Base-by-base conservation (phyloP, 2,329 filamentous ascomycete species). In the Rhinocladiella mackenziei region DNA sequence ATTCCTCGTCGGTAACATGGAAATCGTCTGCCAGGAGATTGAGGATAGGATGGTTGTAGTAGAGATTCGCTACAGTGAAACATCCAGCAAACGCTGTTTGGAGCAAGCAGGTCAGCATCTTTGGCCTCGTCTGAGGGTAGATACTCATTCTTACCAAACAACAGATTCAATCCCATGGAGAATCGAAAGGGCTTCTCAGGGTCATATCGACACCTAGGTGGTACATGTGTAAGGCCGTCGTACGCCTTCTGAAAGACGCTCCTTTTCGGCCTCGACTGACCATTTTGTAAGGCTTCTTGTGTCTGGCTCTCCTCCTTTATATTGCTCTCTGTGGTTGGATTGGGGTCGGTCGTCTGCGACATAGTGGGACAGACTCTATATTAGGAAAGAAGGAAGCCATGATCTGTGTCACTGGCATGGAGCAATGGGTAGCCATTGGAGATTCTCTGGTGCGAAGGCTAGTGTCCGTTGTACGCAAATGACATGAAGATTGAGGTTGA, bases 31-130 rank as follows among this genome's bases (percentile, higher is more conserved):
- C 85, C 29, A 92, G 73, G 40, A 84, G 77, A 58, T 88, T 86
- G 13, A 91, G 69, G 35, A 91, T 85, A 0, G 86, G 84, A 57
- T 89, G 86, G 47, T 77, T 86, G 64, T 91, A 89, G 66, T 91
- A 91, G 3, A 91, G 68, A 55, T 89, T 89, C 8, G 85, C 84
- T 5, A 89, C 86, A 0, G 83, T 86, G 54, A 87, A 80, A 4
- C 80, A 75, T 0, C 68, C 66, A 2, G 75, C 50, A 43, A 52
- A 55, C 11, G 43, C 51, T 64, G 61, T 40, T 62, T 61, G 1
- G 57, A 60, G 0, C 60, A 28, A 23, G 17, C 11, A 5, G 5
- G 20, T 37, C 34, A 28, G 20, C 34, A 10, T n/a, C 4, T 2
- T 9, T 17, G 7, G 4, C 6, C 20, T 9, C 33, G n/a, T n/a